Evolutionary conservation across 495 filamentous ascomycete species (phyloP), one percentile per base, ranked within the genome.

Genomic region (Aspergillus sparsus): DNA sequence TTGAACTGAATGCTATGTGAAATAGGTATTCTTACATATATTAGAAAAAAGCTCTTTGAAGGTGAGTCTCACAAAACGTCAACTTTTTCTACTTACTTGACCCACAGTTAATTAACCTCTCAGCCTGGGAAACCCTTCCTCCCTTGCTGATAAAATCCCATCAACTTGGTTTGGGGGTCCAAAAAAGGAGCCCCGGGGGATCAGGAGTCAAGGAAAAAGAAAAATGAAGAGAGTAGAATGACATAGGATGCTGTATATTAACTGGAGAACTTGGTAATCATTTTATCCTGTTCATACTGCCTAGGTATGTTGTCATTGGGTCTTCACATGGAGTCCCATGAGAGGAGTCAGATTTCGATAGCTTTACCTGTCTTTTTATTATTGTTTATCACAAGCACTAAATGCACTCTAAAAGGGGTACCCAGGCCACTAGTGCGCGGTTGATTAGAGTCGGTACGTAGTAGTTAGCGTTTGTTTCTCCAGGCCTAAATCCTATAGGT

Each of bases 301-400:
- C 9, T 42, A 42, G 39, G 6, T 27, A 27, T 27, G 21, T 27
- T 27, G 21, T 27, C 21, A 27, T 6, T 42, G 9, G 39, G 12
- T 12, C 12, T 42, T 42, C 39, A 42, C 9, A 42, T 42, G 39
- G 9, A 15, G 39, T 42, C 39, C 39, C 39, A 41, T 5, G 37
- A 46, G 58, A 58, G 54, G 58, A 57, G 57, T 60, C 49, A 57
- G 42, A 49, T 57, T 45, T 36, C 35, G 33, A 60, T 45, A 32
- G 37, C 46, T 52, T 54, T 27, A 42, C 49, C 32, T 47, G 27
- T 47, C 44, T 21, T 7, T 18, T 9, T 9, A 53, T 50, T 27
- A 35, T 45, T 62, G 58, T 56, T 57, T 54, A 51, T 62, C 60
- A 62, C 46, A 62, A 53, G 56, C 54, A 41, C 47, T 47, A 47